Evolutionary conservation across 257 asterid genomes (phyloP).

Genomic region (Gentiana dahurica): DNA sequence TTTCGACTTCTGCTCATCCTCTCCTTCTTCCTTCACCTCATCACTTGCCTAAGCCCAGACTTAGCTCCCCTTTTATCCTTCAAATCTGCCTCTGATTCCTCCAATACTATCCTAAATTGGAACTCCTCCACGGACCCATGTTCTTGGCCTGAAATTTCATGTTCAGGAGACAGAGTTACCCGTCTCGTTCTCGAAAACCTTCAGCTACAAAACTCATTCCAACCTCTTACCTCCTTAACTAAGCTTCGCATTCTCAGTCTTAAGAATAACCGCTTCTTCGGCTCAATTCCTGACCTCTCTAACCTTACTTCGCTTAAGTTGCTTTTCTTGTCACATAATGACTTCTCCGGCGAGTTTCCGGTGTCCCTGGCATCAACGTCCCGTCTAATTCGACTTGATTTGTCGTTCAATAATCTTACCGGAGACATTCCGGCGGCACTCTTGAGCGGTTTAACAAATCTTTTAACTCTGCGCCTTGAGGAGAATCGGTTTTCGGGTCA

Average conservation of each 20-base stretch:
- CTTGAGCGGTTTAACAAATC: constrained; percentile 31
- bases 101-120: constrained; percentile 46
- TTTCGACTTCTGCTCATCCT: neutral
- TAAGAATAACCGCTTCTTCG: constrained; percentile 47
- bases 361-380: constrained; percentile 24
- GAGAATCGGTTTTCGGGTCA: constrained; percentile 48
- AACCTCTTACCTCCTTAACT: constrained; percentile 34
- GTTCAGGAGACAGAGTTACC: constrained; percentile 49
- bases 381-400: constrained; percentile 65
- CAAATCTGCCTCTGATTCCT: constrained; percentile 47
- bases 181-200: constrained; percentile 59
- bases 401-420: constrained; percentile 53
- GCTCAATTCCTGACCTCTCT: constrained; percentile 63
- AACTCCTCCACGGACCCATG: constrained; percentile 49
- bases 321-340: constrained; percentile 53
- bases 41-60: constrained; percentile 47
- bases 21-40: neutral
- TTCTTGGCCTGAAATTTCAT: constrained; percentile 64
- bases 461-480: constrained; percentile 61
- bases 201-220: constrained; percentile 34
- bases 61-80: constrained; percentile 37
- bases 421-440: constrained; percentile 36
- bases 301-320: constrained; percentile 44
- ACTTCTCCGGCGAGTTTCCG: constrained; percentile 57
- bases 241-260: constrained; percentile 68